Evolutionary conservation across 2,329 filamentous ascomycete species (phyloP).

Genomic region (Fusarium continuum): DNA sequence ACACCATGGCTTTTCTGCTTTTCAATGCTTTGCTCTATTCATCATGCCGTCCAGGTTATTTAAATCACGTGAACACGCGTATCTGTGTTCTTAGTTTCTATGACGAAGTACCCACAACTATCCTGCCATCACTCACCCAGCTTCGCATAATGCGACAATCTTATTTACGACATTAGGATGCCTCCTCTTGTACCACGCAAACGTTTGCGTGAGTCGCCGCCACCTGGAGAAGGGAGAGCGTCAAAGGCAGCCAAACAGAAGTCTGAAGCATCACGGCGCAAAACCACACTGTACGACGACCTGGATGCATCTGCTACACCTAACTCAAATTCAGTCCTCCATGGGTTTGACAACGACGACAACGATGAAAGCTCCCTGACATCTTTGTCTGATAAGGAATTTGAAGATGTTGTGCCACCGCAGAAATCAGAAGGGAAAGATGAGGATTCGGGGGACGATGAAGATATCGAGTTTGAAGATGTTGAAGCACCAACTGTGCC

Average conservation of each 20-base stretch:
- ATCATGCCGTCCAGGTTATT: background rate
- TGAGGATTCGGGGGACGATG: constrained; percentile 46
- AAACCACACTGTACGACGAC: constrained; percentile 68
- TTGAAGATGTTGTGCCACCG: constrained; percentile 55
- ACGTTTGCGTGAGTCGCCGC: constrained; percentile 62
- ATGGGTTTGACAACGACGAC: constrained; percentile 56
- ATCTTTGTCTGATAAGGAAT: constrained; percentile 66
- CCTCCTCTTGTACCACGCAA: constrained; percentile 75
- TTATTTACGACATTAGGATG: constrained; percentile 57
- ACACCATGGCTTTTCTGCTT: no score
- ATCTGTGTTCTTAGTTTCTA: constrained; percentile 13
- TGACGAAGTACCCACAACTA: constrained; percentile 25
- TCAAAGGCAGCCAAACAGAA: constrained; percentile 43
- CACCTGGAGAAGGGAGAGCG: constrained; percentile 39
- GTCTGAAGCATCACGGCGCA: constrained; percentile 50
- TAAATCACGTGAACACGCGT: constrained; percentile 20
- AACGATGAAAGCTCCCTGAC: constrained; percentile 57
- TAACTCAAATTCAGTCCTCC: constrained; percentile 54
- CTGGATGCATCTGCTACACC: constrained; percentile 62
- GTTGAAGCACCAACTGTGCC: constrained; percentile 70
- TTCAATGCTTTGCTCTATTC: no score
- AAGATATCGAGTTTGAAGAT: constrained; percentile 67
- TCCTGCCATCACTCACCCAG: background rate
- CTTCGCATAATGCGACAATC: constrained; percentile 24
- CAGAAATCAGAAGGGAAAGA: constrained; percentile 52